Percentiles rank a stretch among this genome's conserved stretches.
These are phyloP conservation scores for Populus davidiana DNA, from an alignment of 345 rosid genomes.

Conservation along the genomic window DNA sequence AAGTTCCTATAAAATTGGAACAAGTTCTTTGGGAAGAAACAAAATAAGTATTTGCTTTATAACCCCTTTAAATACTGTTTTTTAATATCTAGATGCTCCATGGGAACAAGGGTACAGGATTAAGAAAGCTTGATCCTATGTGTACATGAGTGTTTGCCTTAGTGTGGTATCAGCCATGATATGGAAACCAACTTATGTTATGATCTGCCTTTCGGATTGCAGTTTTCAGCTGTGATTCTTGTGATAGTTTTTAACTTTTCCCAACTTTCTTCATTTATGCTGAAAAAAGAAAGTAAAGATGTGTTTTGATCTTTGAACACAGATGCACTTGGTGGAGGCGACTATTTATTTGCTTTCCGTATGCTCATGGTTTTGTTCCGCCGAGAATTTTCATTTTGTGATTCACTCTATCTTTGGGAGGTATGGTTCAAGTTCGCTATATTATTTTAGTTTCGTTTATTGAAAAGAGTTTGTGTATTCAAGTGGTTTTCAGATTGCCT, in stretches of 20 bases:
- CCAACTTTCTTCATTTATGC: constrained; percentile 6
- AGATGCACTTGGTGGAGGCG: constrained; percentile 96
- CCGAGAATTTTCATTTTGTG: constrained; percentile 92
- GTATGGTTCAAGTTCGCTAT: constrained; percentile 34
- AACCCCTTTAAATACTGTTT: neutral
- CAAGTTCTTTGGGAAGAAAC: neutral
- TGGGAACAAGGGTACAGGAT: neutral
- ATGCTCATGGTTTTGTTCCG: constrained; percentile 98
- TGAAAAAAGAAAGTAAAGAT: neutral
- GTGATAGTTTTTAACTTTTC: neutral
- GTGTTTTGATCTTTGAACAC: constrained; percentile 22
- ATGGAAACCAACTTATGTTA: neutral
- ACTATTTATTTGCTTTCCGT: constrained; percentile 90
- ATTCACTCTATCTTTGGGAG: constrained; percentile 98
- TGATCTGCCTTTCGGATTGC: neutral
- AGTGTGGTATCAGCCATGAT: neutral
- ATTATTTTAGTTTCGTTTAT: neutral
- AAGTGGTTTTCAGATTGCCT: constrained; percentile 1
- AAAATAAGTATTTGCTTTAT: neutral
- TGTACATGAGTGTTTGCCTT: neutral
- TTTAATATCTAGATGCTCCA: neutral
- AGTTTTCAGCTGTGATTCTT: neutral
- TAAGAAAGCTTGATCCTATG: neutral
- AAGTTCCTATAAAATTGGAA: neutral
- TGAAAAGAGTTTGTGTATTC: neutral